Conservation (phyloP, 768 basidiomycete genomes). For the Russula olivacea region DNA sequence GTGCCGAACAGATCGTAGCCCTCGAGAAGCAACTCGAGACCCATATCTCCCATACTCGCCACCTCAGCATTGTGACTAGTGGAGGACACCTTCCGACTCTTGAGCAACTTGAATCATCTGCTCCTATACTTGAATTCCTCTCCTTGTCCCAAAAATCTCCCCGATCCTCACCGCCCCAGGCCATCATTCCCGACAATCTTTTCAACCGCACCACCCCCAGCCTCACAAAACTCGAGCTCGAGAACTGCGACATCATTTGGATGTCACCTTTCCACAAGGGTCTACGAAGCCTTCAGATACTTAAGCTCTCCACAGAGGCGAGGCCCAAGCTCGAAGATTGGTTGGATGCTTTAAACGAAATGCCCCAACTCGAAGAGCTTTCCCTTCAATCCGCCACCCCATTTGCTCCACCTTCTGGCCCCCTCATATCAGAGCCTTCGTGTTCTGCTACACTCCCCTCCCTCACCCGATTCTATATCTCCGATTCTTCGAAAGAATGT, state of each 20-base stretch:
- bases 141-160: neutral
- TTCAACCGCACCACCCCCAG: neutral
- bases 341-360: slow-evolving; percentile 16
- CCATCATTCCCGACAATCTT: neutral
- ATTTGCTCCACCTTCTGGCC: neutral
- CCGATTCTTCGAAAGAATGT: neutral
- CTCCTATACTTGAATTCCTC: neutral
- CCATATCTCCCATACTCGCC: slow-evolving; percentile 3
- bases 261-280: slow-evolving; percentile 7
- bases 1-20: neutral
- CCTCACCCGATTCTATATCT: neutral
- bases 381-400: slow-evolving; percentile 4
- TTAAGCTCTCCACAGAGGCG: neutral
- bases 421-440: neutral
- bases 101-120: neutral
- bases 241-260: neutral
- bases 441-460: neutral
- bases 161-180: neutral
- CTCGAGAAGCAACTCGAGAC: neutral
- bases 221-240: neutral
- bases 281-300: slow-evolving; percentile 5
- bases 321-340: slow-evolving; percentile 7
- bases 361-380: slow-evolving; percentile 12
- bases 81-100: neutral
- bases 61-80: neutral